phyloP scores from a whole-genome alignment of 805 yeast species.

The Teunomyces aglyptinius region DNA sequence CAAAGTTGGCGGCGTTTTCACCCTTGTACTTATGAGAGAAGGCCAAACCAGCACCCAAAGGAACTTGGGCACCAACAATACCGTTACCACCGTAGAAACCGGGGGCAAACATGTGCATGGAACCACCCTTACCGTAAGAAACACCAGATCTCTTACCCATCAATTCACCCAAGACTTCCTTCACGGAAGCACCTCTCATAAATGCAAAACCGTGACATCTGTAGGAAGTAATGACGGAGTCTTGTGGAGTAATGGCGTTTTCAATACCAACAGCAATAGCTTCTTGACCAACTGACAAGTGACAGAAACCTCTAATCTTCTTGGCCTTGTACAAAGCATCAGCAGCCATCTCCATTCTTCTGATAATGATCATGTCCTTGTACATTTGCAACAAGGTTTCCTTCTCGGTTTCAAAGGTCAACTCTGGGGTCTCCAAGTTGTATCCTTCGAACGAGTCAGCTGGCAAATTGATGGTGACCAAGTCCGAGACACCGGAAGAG shows the following conservation, averaged over 20 bases:
- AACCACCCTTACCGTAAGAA: conserved; percentile 97
- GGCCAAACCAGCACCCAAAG: conserved; percentile 97
- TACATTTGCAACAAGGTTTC: conserved; percentile 83
- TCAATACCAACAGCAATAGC: conserved; percentile 99
- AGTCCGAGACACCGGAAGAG: conserved; percentile 29
- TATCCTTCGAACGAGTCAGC: conserved; percentile 83
- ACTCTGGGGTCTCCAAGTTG: conserved; percentile 66
- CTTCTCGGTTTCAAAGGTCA: conserved; percentile 77
- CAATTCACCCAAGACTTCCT: conserved; percentile 88
- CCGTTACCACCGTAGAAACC: conserved; percentile 99
- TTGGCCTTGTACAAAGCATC: conserved; percentile 98
- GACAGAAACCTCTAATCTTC: conserved; percentile 98
- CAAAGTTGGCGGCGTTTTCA: conserved; percentile 74
- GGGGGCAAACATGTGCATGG: conserved; percentile 97
- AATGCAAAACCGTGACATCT: conserved; percentile 98
- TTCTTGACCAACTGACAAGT: conserved; percentile 97
- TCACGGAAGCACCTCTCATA: conserved; percentile 93
- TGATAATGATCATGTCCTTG: conserved; percentile 89
- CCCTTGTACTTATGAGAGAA: conserved; percentile 94
- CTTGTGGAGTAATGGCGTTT: conserved; percentile 81
- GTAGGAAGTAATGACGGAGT: conserved; percentile 92
- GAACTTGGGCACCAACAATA: conserved; percentile 99
- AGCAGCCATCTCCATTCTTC: conserved; percentile 99
- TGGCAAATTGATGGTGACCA: conserved; percentile 61
- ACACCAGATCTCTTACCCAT: conserved; percentile 97